These are phyloP conservation scores for Trypanosomatidae sp. DNA, from an alignment of 208 protist genomes.

Conservation along the genomic window DNA sequence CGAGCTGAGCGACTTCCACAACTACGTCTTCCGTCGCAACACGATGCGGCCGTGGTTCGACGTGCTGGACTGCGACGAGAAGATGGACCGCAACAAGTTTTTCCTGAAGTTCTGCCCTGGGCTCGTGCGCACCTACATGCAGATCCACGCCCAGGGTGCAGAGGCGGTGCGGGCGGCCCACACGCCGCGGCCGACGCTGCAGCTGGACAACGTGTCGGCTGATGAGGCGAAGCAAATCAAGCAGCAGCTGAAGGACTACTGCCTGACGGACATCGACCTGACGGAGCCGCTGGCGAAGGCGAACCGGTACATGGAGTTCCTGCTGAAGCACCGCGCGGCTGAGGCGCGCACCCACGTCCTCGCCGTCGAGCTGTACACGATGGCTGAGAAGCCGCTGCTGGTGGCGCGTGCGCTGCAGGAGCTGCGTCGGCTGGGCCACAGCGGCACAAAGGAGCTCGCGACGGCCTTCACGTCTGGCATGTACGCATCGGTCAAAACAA, in stretches of 20 bases:
- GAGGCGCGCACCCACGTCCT: constrained; percentile 56
- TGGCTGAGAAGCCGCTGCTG: constrained; percentile 51
- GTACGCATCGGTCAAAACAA: constrained; percentile 17
- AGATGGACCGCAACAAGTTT: constrained; percentile 74
- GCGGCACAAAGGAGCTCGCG: constrained; percentile 33
- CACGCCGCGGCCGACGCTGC: constrained; percentile 60
- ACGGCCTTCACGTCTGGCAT: constrained; percentile 44
- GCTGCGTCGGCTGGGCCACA: constrained; percentile 42
- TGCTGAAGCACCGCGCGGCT: constrained; percentile 50
- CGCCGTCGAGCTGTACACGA: constrained; percentile 72
- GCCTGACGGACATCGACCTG: constrained; percentile 60
- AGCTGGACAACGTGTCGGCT: constrained; percentile 24
- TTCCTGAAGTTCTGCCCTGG: constrained; percentile 71
- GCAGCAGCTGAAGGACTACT: constrained; percentile 61
- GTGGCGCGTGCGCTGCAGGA: constrained; percentile 54
- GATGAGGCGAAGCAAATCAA: constrained; percentile 70
- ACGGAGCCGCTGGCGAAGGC: constrained; percentile 76
- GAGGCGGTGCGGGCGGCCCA: constrained; percentile 67
- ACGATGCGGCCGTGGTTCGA: constrained; percentile 95
- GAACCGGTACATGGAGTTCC: constrained; percentile 59
- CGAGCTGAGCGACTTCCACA: constrained; percentile 98
- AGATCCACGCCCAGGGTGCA: constrained; percentile 66
- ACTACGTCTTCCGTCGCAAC: constrained; percentile 95
- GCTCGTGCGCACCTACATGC: constrained; percentile 79
- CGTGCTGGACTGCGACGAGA: constrained; percentile 82